Conservation (phyloP, 2,329 filamentous ascomycete species). For the Botrytis porri region DNA sequence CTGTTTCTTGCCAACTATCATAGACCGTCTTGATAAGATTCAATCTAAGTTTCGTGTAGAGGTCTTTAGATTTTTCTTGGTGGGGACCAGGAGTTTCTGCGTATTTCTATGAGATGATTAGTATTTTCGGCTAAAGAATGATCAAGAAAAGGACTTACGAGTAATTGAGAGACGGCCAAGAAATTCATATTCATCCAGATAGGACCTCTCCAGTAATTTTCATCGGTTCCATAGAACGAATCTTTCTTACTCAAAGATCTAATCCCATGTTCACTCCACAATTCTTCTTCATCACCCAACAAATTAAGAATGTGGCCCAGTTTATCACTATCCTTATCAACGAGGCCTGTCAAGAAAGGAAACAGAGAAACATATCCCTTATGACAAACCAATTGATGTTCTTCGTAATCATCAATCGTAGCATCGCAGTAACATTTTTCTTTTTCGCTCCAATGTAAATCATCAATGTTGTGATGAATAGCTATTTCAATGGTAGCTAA, state of each 20-base stretch:
- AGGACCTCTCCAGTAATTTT: slow-evolving; percentile 96
- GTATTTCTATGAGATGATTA: slow-evolving; percentile 49
- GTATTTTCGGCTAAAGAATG: background rate
- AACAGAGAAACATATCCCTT: slow-evolving; percentile 95
- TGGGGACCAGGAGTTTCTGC: slow-evolving; percentile 61
- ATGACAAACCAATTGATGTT: slow-evolving; percentile 85
- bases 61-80: slow-evolving; percentile 61
- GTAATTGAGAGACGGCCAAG: slow-evolving; percentile 72
- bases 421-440: slow-evolving; percentile 88
- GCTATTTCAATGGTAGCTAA: slow-evolving; percentile 70
- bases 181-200: slow-evolving; percentile 98
- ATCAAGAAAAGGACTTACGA: slow-evolving; percentile 54
- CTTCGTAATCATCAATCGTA: slow-evolving; percentile 92
- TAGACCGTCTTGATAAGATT: slow-evolving; percentile 90
- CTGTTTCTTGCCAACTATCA: slow-evolving; percentile 82
- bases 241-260: slow-evolving; percentile 83
- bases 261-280: slow-evolving; percentile 90
- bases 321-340: slow-evolving; percentile 70
- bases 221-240: slow-evolving; percentile 79
- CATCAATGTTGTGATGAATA: slow-evolving; percentile 82
- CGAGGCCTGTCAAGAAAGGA: slow-evolving; percentile 81
- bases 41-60: slow-evolving; percentile 74
- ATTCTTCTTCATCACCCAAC: slow-evolving; percentile 73
- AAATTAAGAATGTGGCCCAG: slow-evolving; percentile 74
- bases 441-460: slow-evolving; percentile 86